Base-by-base conservation (phyloP, 345 rosid species). In the Excoecaria cochinchinensis region DNA sequence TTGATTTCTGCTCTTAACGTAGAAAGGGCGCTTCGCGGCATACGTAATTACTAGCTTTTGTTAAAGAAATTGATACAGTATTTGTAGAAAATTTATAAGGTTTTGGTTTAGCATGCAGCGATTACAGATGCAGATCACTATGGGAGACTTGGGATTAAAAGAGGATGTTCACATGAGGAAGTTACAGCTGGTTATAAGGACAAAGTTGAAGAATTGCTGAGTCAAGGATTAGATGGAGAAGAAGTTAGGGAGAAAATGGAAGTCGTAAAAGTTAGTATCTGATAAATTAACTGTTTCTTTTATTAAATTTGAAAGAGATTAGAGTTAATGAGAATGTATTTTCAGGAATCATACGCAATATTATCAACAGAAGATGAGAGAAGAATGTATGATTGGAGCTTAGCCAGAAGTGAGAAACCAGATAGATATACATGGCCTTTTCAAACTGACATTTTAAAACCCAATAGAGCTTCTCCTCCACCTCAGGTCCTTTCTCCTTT, bases 351-450 rank as follows among this genome's bases (percentile, higher is more conserved):
- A 0, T 89, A 90, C 77, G 67, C 84, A n/a, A 87, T 92, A 12
- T 78, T 94, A 76, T 90, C 96, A 7, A 48, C 93, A 1, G 78
- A 50, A 65, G 86, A 92, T 63, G 98, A 94, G 80, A 89, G 93
- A 72, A 87, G 98, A 79, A 40, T 94, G 87, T 94, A 94, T 56
- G 97, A 92, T 69, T 94, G 98, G 98, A 94, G 98, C 82, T 78
- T 94, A 87, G 88, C 87, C 1, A 89, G 98, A 70, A 89, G 74
- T 56, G 89, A 70, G 39, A 77, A 76, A 6, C 81, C 96, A 50
- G 97, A 89, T 2, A 77, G 74, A 48, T 92, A 90, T 73, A 70
- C 83, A 3, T 94, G 98, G 98, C 97, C 97, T 6, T 92, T 79
- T 59, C 91, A 94, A 82, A 88, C 75, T 42, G 98, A 94, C 71